phyloP scores from a whole-genome alignment of 2,329 filamentous ascomycete species.

The Fusarium sp. region DNA sequence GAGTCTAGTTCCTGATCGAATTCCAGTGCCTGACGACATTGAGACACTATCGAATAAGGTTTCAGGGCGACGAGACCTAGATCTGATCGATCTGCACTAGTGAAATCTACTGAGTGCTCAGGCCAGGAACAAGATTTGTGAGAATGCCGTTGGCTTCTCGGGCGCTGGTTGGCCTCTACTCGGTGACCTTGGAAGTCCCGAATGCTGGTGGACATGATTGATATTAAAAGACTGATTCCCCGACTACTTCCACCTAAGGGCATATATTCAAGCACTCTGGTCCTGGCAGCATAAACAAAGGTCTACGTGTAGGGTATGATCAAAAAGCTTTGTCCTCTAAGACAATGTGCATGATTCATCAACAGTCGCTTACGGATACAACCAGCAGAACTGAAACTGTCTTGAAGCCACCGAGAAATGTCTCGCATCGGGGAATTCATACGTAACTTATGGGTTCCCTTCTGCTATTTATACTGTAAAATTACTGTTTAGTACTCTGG shows the following conservation, averaged over 20 bases:
- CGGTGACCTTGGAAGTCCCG: too few relatives aligned
- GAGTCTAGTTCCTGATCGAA: slow-evolving; percentile 15
- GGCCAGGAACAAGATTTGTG: slow-evolving; percentile 18
- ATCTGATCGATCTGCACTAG: slow-evolving; percentile 5
- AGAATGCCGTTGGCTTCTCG: background rate
- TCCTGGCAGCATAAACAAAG: rapidly evolving
- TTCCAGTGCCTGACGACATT: slow-evolving; percentile 19
- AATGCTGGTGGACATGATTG: too few relatives aligned
- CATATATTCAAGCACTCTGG: rapidly evolving
- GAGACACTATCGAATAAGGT: slow-evolving; percentile 14
- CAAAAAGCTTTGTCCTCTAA: background rate
- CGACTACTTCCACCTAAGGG: background rate
- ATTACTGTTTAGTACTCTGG: too few relatives aligned
- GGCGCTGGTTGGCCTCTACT: background rate
- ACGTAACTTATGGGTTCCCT: background rate
- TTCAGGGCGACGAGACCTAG: slow-evolving; percentile 6
- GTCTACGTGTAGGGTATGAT: background rate
- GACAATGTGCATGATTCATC: background rate
- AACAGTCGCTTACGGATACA: background rate
- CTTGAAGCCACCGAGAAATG: background rate
- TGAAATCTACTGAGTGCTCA: background rate
- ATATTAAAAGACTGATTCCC: background rate
- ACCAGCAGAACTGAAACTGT: background rate
- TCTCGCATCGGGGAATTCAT: background rate
- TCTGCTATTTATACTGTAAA: background rate